Evolutionary conservation across 768 basidiomycete species (phyloP).

Genomic region (Boletus rufocinnamomeus): DNA sequence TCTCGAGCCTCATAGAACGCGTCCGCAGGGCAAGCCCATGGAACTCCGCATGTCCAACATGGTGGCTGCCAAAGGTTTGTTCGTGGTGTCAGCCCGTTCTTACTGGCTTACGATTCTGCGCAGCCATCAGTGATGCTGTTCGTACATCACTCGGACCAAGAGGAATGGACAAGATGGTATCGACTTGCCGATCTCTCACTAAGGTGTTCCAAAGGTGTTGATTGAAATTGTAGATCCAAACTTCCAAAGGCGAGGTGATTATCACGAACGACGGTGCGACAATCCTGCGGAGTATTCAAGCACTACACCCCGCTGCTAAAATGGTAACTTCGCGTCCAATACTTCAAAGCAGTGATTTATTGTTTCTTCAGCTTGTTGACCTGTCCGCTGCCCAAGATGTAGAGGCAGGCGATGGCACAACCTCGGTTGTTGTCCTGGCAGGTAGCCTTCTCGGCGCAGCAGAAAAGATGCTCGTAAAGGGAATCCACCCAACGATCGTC

Average conservation of each 20-base stretch:
- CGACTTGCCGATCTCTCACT: conserved; percentile 25
- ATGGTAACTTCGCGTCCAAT: conserved; percentile 59
- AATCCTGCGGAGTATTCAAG: conserved; percentile 93
- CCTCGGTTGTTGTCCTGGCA: conserved; percentile 94
- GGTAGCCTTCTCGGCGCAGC: conserved; percentile 92
- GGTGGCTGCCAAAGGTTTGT: conserved; percentile 93
- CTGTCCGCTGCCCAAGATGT: conserved; percentile 97
- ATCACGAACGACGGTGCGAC: conserved; percentile 99
- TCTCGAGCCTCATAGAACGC: conserved; percentile 26
- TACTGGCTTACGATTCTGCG: conserved; percentile 9
- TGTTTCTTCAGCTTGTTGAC: conserved; percentile 77
- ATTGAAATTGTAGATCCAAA: conserved; percentile 74
- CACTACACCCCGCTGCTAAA: conserved; percentile 95
- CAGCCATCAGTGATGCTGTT: conserved; percentile 97
- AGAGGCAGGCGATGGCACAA: conserved; percentile 98
- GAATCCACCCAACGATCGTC: conserved; percentile 96
- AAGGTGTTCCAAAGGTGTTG: conserved; percentile 7
- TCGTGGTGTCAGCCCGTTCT: background rate
- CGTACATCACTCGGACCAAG: conserved; percentile 94
- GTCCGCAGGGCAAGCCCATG: conserved; percentile 89
- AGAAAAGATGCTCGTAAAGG: conserved; percentile 94
- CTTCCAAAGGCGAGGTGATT: conserved; percentile 92
- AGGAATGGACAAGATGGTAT: conserved; percentile 99
- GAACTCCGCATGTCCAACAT: conserved; percentile 96
- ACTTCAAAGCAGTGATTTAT: conserved; percentile 1